Base-by-base conservation (phyloP, 2,329 filamentous ascomycete species). In the Botrytis hyacinthi region DNA sequence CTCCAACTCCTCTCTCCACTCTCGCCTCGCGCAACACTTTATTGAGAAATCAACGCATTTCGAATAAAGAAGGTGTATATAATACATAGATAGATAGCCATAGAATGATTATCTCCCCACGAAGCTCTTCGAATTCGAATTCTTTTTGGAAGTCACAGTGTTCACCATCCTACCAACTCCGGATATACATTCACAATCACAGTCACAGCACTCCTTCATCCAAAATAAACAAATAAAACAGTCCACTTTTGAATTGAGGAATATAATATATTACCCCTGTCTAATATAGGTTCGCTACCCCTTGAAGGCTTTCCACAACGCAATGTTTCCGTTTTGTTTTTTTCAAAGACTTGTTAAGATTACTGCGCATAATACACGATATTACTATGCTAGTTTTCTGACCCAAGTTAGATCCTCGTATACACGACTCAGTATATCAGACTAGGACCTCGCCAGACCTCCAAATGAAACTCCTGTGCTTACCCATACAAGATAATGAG, bases 201-300 rank as follows among this genome's bases (percentile, higher is more conserved):
- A 51, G 26, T 26, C 3, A 48, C 48, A 54, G 18, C 4, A 29
- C 6, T 54, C 6, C 4, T 54, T 54, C 2, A 16, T 54, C 14
- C 1, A 8, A 54, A 7, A 29, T 7, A 4, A 54, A 29, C 9
- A 8, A 46, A 46, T 46, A 22, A 22, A 48, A 29, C 3, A 18
- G 8, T 29, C 7, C n/a, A 16, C 0, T 29, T 29, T 9, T 18
- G 0, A 54, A 29, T 9, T n/a, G 2, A 1, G 4, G n/a, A 29
- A 9, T 29, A 1, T 18, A 9, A 9, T 57, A 1, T 9, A 9
- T 4, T 18, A 4, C n/a, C n/a, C 7, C n/a, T 29, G 18, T 9
- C 14, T 18, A 29, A 29, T 2, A 29, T 29, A 3, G 14, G n/a
- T 18, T 57, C 51, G 51, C 51, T 29, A 29, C n/a, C n/a, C 51